Percentiles rank a stretch among this genome's conserved stretches.
These are phyloP conservation scores for Fraxinus velutina DNA, from an alignment of 305 asterid species.

Conservation along the genomic window DNA sequence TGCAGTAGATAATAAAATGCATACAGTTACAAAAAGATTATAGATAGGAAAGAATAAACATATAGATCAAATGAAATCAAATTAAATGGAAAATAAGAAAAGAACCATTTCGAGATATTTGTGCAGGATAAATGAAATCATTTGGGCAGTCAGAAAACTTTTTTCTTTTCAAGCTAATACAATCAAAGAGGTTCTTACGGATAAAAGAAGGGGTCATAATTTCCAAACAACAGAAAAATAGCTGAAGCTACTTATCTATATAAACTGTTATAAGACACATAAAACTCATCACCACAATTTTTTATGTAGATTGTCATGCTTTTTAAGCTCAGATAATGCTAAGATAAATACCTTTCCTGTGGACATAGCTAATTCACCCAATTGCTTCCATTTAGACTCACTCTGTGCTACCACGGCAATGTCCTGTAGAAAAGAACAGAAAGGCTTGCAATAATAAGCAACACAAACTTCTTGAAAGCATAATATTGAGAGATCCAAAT, in stretches of 20 bases:
- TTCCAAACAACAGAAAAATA: neutral
- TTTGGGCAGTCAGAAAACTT: neutral
- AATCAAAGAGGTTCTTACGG: neutral
- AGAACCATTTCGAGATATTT: conserved; percentile 9
- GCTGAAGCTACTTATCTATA: neutral
- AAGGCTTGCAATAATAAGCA: conserved; percentile 22
- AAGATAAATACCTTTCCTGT: conserved; percentile 68
- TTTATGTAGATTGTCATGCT: neutral
- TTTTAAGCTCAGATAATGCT: neutral
- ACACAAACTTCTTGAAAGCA: neutral
- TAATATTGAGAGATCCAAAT: neutral
- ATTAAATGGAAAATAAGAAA: neutral
- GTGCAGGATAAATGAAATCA: neutral
- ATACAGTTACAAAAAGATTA: conserved; percentile 7
- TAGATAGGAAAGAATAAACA: conserved; percentile 19
- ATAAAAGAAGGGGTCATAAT: neutral
- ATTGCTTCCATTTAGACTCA: conserved; percentile 93
- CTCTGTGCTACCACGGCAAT: conserved; percentile 76
- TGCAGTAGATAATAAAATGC: conserved; percentile 39
- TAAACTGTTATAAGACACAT: neutral
- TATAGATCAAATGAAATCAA: conserved; percentile 10
- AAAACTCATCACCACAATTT: neutral
- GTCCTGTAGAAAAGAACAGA: conserved; percentile 50
- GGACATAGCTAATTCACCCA: conserved; percentile 99
- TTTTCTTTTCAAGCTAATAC: neutral